These are phyloP conservation scores for Cupressus sempervirens DNA, from an alignment of 75 land plant species.

Conservation along the genomic window DNA sequence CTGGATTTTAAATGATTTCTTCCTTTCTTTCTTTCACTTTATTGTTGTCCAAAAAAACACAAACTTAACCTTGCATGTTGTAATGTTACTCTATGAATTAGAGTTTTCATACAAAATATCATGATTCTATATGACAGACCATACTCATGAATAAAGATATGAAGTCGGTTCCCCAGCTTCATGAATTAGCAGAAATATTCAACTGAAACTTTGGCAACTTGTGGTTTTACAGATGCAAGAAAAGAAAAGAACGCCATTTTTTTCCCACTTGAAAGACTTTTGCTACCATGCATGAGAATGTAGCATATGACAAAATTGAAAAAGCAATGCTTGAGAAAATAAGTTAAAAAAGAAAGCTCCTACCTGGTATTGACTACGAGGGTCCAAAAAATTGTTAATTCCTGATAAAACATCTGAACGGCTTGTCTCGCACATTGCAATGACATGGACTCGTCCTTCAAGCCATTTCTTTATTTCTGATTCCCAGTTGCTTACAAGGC, in stretches of 20 bases:
- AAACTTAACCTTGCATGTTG: no score
- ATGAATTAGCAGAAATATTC: neutral
- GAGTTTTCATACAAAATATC: neutral
- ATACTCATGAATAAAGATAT: neutral
- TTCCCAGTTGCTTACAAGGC: slow-evolving; percentile 99
- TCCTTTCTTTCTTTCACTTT: no score
- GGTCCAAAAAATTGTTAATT: slow-evolving; percentile 62
- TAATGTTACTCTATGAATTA: neutral
- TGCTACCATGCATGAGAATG: neutral
- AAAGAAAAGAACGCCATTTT: neutral
- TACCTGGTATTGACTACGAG: slow-evolving; percentile 67
- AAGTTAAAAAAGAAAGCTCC: neutral
- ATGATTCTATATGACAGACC: neutral
- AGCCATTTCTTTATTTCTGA: slow-evolving; percentile 96
- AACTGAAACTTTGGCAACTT: neutral
- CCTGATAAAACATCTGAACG: slow-evolving; percentile 86
- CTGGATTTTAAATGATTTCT: no score
- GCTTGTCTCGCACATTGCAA: slow-evolving; percentile 88
- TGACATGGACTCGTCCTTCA: slow-evolving; percentile 55
- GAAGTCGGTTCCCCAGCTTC: neutral
- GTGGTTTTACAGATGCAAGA: neutral
- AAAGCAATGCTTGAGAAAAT: neutral
- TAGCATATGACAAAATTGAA: neutral
- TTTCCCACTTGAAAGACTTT: neutral
- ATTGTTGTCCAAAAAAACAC: no score